Evolutionary conservation across 1,284 basidiomycete species (phyloP).

Genomic region (Cutaneotrichosporon sp.): DNA sequence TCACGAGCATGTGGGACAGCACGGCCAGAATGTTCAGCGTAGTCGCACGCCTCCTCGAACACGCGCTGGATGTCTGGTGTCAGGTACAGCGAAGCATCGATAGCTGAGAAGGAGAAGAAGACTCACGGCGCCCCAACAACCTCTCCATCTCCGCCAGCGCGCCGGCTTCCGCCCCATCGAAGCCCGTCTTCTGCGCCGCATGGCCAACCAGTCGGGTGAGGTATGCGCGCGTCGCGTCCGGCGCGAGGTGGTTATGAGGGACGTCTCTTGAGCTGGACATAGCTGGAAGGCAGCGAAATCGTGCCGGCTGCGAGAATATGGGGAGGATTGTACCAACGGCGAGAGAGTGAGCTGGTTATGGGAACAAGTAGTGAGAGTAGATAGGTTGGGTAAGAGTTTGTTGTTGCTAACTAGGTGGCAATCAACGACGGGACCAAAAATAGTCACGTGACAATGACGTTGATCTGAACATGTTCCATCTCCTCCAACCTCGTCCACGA

Average conservation of each 20-base stretch:
- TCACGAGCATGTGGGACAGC: constrained; percentile 33
- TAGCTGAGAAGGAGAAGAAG: background rate
- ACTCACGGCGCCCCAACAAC: constrained; percentile 45
- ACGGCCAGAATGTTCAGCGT: constrained; percentile 35
- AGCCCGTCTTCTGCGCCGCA: constrained; percentile 36
- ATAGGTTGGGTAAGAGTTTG: background rate
- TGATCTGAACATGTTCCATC: no score
- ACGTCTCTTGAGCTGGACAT: constrained; percentile 7
- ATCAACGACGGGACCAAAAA: background rate
- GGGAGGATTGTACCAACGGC: background rate
- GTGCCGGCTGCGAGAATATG: background rate
- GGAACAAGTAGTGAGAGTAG: background rate
- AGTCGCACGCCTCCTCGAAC: constrained; percentile 35
- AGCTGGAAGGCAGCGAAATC: background rate
- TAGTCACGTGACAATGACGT: background rate
- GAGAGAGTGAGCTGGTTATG: no score
- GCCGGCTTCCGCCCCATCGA: constrained; percentile 46
- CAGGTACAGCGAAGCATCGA: background rate
- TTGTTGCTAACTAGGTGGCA: background rate
- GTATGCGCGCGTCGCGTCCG: constrained; percentile 30
- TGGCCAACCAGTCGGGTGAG: constrained; percentile 35
- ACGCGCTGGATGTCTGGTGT: constrained; percentile 42
- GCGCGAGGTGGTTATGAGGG: constrained; percentile 4
- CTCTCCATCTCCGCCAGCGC: constrained; percentile 46
- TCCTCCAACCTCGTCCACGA: background rate